Evolutionary conservation across 805 yeast species (phyloP).

Genomic region (Saccharomyces mikatae): DNA sequence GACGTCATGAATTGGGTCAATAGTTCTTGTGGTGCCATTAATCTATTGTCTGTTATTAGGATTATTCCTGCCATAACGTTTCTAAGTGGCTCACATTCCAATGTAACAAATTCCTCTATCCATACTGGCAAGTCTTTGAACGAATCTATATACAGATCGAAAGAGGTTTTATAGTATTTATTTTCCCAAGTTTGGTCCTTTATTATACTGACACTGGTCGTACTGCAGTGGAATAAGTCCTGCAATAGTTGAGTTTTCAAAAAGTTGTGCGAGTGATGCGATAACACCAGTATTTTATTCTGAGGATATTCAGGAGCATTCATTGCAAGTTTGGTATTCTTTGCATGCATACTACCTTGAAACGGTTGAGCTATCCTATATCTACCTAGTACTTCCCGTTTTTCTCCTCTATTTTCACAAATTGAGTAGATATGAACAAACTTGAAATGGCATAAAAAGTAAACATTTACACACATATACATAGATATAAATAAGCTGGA

Average conservation of each 20-base stretch:
- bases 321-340: background rate
- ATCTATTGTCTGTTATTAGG: background rate
- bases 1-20: background rate
- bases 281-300: background rate
- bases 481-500: background rate
- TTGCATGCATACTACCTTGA: background rate
- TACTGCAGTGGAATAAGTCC: background rate
- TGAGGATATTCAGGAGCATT: background rate
- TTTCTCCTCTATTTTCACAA: background rate
- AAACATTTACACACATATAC: background rate
- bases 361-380: no score
- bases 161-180: conserved; percentile 26
- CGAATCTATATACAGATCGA: conserved; percentile 28
- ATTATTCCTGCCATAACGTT: conserved; percentile 40
- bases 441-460: background rate
- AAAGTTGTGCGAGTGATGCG: background rate
- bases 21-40: conserved; percentile 1
- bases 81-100: conserved; percentile 35
- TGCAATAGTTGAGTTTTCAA: background rate
- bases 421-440: background rate
- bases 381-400: background rate
- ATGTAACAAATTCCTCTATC: conserved; percentile 32
- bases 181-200: conserved; percentile 22
- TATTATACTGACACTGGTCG: conserved; percentile 7
- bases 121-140: conserved; percentile 26